phyloP scores from a whole-genome alignment of 1,284 basidiomycete species.

The Ceratobasidium sp. region DNA sequence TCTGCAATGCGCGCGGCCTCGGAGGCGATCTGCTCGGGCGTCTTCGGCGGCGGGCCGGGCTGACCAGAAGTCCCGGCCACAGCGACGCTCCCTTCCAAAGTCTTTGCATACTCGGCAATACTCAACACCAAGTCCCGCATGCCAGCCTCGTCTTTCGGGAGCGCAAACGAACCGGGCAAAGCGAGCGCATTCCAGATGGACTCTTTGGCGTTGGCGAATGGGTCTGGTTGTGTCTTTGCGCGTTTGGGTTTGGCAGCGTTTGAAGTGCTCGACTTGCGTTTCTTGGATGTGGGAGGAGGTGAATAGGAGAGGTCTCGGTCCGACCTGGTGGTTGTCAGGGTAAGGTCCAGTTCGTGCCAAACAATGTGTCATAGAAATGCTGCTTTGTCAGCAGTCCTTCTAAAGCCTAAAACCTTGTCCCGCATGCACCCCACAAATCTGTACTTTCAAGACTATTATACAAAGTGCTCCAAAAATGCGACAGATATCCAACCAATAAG shows the following conservation, averaged over 20 bases:
- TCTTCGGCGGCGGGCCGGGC: conserved; percentile 56
- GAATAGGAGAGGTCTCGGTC: neutral
- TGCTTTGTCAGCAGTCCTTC: conserved; percentile 4
- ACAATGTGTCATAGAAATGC: neutral
- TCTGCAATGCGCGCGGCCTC: conserved; percentile 62
- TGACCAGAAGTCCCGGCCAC: conserved; percentile 45
- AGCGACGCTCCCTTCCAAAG: conserved; percentile 57
- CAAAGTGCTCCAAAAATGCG: too few species aligned
- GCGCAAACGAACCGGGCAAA: neutral
- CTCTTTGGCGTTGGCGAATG: conserved; percentile 9
- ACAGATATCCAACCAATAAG: too few species aligned
- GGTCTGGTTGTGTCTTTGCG: conserved; percentile 4
- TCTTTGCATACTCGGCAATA: conserved; percentile 61
- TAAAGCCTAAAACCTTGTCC: neutral
- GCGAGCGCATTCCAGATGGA: neutral
- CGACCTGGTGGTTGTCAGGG: neutral
- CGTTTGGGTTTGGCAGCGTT: neutral
- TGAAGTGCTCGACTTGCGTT: conserved; percentile 8
- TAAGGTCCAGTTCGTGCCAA: neutral
- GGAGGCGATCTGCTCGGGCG: conserved; percentile 57
- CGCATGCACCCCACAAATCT: neutral
- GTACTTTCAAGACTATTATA: too few species aligned
- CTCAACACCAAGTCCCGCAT: neutral
- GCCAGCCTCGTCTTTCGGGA: neutral
- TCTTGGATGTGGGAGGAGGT: neutral